Evolutionary conservation across 192 early-diverging fungal species (phyloP), one percentile per base, ranked within the genome.

Genomic region (Phlyctochytrium planicorne): DNA sequence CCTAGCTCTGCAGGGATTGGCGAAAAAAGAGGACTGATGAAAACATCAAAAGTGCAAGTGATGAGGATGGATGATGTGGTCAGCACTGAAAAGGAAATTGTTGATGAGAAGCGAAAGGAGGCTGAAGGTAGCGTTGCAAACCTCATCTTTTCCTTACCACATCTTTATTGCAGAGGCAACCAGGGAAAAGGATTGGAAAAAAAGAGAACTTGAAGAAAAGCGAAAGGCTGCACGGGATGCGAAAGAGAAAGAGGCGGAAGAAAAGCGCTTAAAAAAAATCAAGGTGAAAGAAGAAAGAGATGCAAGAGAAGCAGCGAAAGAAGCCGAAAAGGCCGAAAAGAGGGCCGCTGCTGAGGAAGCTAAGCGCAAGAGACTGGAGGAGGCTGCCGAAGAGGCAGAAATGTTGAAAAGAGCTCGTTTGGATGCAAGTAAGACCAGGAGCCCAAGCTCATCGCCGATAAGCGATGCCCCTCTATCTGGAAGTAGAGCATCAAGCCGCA

Each of bases 231-330:
- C 68, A 2, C 36, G 35, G 31, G 70, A 72, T 12, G 20, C 17
- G 33, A 65, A 66, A 52, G 70, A 72, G 59, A 32, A 64, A 2
- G 70, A 72, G 30, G 23, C 32, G 30, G 40, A 72, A 52, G 70
- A 72, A 33, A 59, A 61, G 30, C 17, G 53, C 27, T 12, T 59
- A 25, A 40, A 66, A 25, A 53, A 59, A n/a, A 59, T 66, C 25
- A 27, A 59, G 24, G 55, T 55, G 1, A 47, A 60, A n/a, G 70
- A 72, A 50, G 70, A 72, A 2, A 66, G 50, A 29, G 20, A 59
- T 2, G 17, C 20, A 16, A 63, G 70, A 31, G 70, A 72, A 31
- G 40, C 40, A 47, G 40, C 40, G 40, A 47, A 47, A 20, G 40
- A 47, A 20, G 40, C 40, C 6, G 40, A 47, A 47, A 47, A 47